phyloP scores from a whole-genome alignment of 179 eudicot species.

The Spergularia azorica region DNA sequence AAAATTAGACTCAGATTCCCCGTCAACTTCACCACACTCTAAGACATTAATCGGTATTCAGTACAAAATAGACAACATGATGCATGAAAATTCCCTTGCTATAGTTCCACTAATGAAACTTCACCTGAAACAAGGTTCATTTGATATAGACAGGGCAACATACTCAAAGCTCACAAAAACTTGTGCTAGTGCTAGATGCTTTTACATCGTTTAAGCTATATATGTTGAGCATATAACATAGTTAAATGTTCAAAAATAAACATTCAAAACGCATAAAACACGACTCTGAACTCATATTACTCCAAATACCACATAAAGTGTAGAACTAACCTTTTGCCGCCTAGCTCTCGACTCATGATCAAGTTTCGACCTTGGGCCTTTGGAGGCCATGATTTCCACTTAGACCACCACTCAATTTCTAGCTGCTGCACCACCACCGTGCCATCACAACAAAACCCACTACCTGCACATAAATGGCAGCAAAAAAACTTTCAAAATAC shows the following conservation, averaged over 20 bases:
- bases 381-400: slow-evolving; percentile 72
- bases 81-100: not conserved
- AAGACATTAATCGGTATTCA: not conserved
- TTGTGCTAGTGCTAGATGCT: not conserved
- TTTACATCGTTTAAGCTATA: not conserved
- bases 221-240: not conserved
- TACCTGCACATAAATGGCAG: not conserved
- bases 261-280: not conserved
- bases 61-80: not conserved
- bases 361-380: slow-evolving; percentile 91
- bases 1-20: not conserved
- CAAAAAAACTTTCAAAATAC: not conserved
- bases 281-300: not conserved
- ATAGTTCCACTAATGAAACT: not conserved
- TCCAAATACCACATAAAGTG: not conserved
- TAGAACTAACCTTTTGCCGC: slow-evolving; percentile 70
- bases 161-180: not conserved
- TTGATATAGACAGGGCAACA: not conserved
- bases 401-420: slow-evolving; percentile 13
- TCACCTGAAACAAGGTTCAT: not conserved
- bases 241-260: not conserved
- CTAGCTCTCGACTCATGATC: slow-evolving; percentile 86
- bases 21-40: not conserved
- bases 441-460: slow-evolving; percentile 3
- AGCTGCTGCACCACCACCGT: slow-evolving; percentile 21